Evolutionary conservation across 176 grass and related monocot species (phyloP).

Genomic region (Themeda triandra): DNA sequence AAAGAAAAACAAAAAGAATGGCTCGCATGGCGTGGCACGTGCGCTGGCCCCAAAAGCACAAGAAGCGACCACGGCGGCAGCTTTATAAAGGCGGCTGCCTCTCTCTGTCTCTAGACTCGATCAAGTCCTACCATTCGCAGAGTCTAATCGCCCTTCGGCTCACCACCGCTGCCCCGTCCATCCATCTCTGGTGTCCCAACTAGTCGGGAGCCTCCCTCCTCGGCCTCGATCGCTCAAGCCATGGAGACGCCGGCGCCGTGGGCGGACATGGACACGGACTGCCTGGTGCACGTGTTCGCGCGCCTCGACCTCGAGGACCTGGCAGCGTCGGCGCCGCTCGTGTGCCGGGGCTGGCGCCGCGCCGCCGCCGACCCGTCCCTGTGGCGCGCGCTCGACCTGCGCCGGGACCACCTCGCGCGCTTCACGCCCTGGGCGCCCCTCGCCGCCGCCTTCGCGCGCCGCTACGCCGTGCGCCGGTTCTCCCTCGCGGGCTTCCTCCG

Average conservation of each 20-base stretch:
- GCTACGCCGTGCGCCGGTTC: constrained; percentile 12
- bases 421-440: constrained; percentile 75
- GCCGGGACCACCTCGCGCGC: constrained; percentile 54
- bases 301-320: constrained; percentile 62
- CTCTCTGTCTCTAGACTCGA: too few relatives aligned
- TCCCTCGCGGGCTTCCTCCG: not conserved
- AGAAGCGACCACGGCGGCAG: too few relatives aligned
- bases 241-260: constrained; percentile 11
- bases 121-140: too few relatives aligned
- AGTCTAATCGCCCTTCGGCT: too few relatives aligned
- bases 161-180: too few relatives aligned
- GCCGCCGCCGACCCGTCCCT: constrained; percentile 58
- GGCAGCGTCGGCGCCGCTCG: constrained; percentile 52
- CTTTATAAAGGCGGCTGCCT: too few relatives aligned
- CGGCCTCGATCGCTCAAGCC: not conserved
- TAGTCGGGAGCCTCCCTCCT: too few relatives aligned
- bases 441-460: constrained; percentile 32
- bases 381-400: constrained; percentile 73
- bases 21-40: too few relatives aligned
- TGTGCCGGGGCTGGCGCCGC: constrained; percentile 69
- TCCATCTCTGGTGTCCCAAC: not conserved
- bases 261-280: constrained; percentile 71
- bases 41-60: too few relatives aligned
- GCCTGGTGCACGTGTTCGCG: constrained; percentile 64
- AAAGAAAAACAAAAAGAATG: too few relatives aligned